A percentile compares a stretch with the other conserved stretches of the same genome.
phyloP scores from a whole-genome alignment of 805 yeast genomes.

The Metschnikowia chrysomelidarum region DNA sequence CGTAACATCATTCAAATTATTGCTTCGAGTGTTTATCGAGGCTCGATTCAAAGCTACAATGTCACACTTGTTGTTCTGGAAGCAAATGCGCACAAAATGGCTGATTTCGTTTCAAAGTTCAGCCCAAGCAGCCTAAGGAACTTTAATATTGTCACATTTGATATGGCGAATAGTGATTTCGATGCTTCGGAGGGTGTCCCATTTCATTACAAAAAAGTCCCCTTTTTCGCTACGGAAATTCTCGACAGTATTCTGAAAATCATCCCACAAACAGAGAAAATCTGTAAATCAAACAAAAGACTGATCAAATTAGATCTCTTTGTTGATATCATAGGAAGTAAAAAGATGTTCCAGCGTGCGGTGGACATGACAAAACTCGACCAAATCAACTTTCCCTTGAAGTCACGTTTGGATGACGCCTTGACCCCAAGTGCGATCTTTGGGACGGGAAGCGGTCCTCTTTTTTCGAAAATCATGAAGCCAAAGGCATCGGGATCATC shows the following conservation, averaged over 20 bases:
- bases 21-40: conserved; percentile 26
- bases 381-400: conserved; percentile 29
- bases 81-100: conserved; percentile 19
- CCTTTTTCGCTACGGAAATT: conserved; percentile 37
- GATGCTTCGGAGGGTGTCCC: conserved; percentile 35
- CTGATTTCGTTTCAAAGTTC: conserved; percentile 20
- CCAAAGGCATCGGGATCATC: conserved; percentile 34
- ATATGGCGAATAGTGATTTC: conserved; percentile 34
- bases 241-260: conserved; percentile 31
- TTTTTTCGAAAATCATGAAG: conserved; percentile 34
- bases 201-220: conserved; percentile 36
- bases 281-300: conserved; percentile 22
- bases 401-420: conserved; percentile 15
- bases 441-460: conserved; percentile 30
- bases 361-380: conserved; percentile 31
- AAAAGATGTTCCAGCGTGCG: conserved; percentile 32
- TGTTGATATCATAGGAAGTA: conserved; percentile 41
- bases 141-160: conserved; percentile 31
- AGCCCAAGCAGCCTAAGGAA: conserved; percentile 21
- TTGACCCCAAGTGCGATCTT: conserved; percentile 19
- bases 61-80: conserved; percentile 33
- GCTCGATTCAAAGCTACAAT: conserved; percentile 24
- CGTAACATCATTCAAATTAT: conserved; percentile 34
- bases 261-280: conserved; percentile 20
- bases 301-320: conserved; percentile 34